phyloP scores from a whole-genome alignment of 176 grass and related monocot species.

The Dendrocalamus sinicus region DNA sequence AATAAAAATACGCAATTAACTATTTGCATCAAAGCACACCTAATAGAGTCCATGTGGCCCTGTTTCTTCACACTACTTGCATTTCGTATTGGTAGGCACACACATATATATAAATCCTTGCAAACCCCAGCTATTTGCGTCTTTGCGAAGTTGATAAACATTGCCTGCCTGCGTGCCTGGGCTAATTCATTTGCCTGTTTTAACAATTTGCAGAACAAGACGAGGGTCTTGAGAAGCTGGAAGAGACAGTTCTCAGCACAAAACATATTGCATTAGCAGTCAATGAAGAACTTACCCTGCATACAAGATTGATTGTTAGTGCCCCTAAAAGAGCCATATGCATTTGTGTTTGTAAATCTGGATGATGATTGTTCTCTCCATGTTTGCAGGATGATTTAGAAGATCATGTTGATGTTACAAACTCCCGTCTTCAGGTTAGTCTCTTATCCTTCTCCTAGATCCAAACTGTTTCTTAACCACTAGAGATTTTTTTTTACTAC shows the following conservation, averaged over 20 bases:
- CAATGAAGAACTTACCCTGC: constrained; percentile 92
- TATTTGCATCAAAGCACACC: not conserved
- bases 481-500: not conserved
- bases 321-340: not conserved
- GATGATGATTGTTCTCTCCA: constrained; percentile 34
- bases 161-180: not conserved
- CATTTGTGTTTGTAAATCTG: not conserved
- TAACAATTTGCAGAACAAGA: constrained; percentile 78
- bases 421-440: constrained; percentile 78
- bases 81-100: constrained; percentile 18
- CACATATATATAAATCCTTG: not conserved
- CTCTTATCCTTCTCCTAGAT: not conserved
- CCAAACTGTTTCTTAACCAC: not conserved
- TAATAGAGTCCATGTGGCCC: not conserved
- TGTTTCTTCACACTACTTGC: constrained; percentile 16
- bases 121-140: not conserved
- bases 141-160: not conserved
- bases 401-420: constrained; percentile 79
- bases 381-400: constrained; percentile 83
- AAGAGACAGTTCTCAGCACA: constrained; percentile 90
- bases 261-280: constrained; percentile 98
- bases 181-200: not conserved
- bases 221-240: constrained; percentile 85
- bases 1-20: not conserved
- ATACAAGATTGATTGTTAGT: constrained; percentile 94